Evolutionary conservation across 495 filamentous ascomycete species (phyloP).

Genomic region (Staphylotrichum longicolle): DNA sequence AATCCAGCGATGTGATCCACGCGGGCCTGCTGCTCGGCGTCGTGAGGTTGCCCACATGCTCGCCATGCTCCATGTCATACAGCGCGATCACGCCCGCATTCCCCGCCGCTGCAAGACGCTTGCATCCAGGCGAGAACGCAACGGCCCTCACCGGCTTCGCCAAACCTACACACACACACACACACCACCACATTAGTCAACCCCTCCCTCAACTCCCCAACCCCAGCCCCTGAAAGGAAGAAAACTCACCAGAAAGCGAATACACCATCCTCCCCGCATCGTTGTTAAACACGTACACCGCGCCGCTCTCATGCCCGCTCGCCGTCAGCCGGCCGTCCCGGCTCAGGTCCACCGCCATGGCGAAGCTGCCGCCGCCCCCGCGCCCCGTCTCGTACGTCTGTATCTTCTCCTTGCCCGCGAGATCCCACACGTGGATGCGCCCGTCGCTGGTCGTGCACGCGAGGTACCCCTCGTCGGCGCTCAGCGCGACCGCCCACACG

Average conservation of each 20-base stretch:
- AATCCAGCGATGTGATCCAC: constrained; percentile 87
- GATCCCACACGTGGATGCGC: constrained; percentile 83
- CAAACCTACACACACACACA: constrained; percentile 55
- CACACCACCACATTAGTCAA: background rate
- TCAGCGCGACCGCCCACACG: constrained; percentile 83
- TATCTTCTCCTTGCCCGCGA: constrained; percentile 48
- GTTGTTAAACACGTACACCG: constrained; percentile 93
- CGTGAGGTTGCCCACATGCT: constrained; percentile 81
- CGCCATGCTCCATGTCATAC: constrained; percentile 87
- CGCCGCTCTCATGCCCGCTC: constrained; percentile 88
- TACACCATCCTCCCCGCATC: constrained; percentile 81
- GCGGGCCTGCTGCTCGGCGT: constrained; percentile 59
- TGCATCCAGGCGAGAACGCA: constrained; percentile 81
- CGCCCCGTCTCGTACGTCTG: constrained; percentile 81
- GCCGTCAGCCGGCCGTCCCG: constrained; percentile 81
- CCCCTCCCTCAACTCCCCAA: background rate
- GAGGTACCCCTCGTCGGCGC: constrained; percentile 74
- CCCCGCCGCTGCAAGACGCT: constrained; percentile 85
- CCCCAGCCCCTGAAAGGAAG: background rate
- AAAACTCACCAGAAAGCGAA: constrained; percentile 69
- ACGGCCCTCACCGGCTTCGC: constrained; percentile 80
- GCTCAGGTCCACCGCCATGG: constrained; percentile 76
- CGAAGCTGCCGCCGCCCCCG: constrained; percentile 64
- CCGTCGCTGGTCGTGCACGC: constrained; percentile 81
- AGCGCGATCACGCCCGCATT: constrained; percentile 84